Evolutionary conservation across 352 stramenopile species (phyloP).

Genomic region (Phytophthora fragariaefolia): DNA sequence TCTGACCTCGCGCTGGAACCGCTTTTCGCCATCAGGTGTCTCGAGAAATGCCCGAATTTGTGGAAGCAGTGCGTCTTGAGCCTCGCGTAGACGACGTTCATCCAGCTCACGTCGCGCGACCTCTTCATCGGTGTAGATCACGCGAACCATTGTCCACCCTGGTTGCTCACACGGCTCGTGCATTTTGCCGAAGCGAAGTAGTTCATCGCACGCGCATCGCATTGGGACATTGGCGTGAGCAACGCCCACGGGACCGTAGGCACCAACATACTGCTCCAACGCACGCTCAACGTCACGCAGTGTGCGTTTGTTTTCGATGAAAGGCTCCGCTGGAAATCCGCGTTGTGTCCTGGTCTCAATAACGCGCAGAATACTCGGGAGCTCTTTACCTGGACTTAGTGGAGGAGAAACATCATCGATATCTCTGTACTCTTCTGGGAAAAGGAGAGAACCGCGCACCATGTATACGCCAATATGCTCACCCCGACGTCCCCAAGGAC

Average conservation of each 20-base stretch:
- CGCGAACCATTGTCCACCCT: slow-evolving; percentile 70
- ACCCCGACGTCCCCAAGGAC: slow-evolving; percentile 67
- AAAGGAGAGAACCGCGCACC: slow-evolving; percentile 53
- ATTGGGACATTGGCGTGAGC: slow-evolving; percentile 69
- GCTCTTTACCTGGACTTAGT: slow-evolving; percentile 21
- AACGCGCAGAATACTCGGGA: slow-evolving; percentile 73
- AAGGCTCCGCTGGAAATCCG: slow-evolving; percentile 69
- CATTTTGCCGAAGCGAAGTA: slow-evolving; percentile 71
- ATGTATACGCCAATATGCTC: slow-evolving; percentile 62
- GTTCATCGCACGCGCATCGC: slow-evolving; percentile 72
- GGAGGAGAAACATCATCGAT: slow-evolving; percentile 24
- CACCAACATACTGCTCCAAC: slow-evolving; percentile 64
- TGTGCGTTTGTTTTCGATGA: slow-evolving; percentile 47
- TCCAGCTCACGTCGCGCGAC: slow-evolving; percentile 51
- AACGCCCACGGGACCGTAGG: slow-evolving; percentile 69
- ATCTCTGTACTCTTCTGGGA: slow-evolving; percentile 47
- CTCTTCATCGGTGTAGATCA: slow-evolving; percentile 69
- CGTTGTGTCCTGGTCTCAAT: slow-evolving; percentile 68
- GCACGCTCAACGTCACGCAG: slow-evolving; percentile 51
- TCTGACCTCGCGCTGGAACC: slow-evolving; percentile 67
- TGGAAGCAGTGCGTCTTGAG: slow-evolving; percentile 53
- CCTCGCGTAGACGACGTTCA: slow-evolving; percentile 52
- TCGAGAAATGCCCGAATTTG: slow-evolving; percentile 68
- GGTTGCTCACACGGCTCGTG: slow-evolving; percentile 67
- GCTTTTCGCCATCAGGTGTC: slow-evolving; percentile 65